Conservation (phyloP, 768 basidiomycete genomes). For the Russula brevipes region DNA sequence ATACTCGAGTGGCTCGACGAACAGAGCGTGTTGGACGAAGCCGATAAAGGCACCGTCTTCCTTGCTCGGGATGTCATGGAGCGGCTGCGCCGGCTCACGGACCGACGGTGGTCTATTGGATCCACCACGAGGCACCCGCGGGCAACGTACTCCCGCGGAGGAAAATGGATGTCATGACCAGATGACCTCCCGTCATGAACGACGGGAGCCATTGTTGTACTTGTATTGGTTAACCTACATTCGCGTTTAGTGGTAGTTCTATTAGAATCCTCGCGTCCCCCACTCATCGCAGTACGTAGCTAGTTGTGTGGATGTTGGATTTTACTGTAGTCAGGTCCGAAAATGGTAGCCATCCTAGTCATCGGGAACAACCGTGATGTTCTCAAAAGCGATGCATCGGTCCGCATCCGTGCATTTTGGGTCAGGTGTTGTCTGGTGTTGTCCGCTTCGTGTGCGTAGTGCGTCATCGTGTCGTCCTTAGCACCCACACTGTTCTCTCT, state of each 20-base stretch:
- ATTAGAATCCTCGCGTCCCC: background rate
- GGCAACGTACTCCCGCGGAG: background rate
- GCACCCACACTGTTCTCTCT: too few relatives aligned
- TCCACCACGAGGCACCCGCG: background rate
- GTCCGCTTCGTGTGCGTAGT: too few relatives aligned
- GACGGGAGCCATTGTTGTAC: background rate
- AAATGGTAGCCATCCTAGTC: background rate
- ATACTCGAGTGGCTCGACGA: slow-evolving; percentile 34
- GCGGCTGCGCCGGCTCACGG: slow-evolving; percentile 32
- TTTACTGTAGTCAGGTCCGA: too few relatives aligned
- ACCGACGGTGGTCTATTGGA: slow-evolving; percentile 18
- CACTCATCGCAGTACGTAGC: background rate
- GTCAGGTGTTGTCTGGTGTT: too few relatives aligned
- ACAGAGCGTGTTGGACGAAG: slow-evolving; percentile 31
- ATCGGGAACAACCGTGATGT: too few relatives aligned
- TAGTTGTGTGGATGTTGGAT: too few relatives aligned
- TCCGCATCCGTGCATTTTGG: too few relatives aligned
- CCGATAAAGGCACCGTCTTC: slow-evolving; percentile 35
- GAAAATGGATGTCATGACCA: slow-evolving; percentile 9
- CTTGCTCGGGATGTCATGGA: slow-evolving; percentile 34
- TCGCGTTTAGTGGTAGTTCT: background rate
- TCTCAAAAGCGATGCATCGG: too few relatives aligned
- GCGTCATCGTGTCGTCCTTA: too few relatives aligned
- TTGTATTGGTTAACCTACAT: slow-evolving; percentile 15
- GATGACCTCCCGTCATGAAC: too few relatives aligned